A percentile compares a stretch with the other conserved stretches of the same genome.
These are phyloP conservation scores for Penicillium goetzii DNA, from an alignment of 495 filamentous ascomycete species.

Conservation along the genomic window DNA sequence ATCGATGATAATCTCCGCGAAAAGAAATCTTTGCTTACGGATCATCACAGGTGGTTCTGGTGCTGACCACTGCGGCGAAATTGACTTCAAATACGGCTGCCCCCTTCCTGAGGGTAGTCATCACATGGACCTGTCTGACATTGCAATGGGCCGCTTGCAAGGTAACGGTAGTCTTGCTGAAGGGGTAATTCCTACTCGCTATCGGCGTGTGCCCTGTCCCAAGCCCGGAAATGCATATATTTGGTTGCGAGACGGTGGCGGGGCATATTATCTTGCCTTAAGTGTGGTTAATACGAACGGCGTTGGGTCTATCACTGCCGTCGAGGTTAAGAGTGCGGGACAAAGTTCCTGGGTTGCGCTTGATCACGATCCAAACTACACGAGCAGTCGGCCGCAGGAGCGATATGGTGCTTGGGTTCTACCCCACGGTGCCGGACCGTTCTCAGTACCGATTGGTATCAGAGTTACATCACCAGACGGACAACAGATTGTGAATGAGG, in stretches of 20 bases:
- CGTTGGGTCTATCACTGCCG: neutral
- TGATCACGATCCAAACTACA: slow-evolving; percentile 7
- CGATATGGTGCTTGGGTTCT: slow-evolving; percentile 10
- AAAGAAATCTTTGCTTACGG: neutral
- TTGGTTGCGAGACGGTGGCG: slow-evolving; percentile 4
- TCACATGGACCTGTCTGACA: slow-evolving; percentile 10
- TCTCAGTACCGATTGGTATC: neutral
- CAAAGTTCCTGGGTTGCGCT: slow-evolving; percentile 1
- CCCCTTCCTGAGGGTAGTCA: slow-evolving; percentile 4
- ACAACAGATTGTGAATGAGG: slow-evolving; percentile 11
- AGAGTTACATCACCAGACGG: slow-evolving; percentile 4
- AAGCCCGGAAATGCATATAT: slow-evolving; percentile 3
- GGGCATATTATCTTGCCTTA: neutral
- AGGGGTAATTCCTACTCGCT: neutral
- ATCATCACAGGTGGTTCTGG: slow-evolving; percentile 1
- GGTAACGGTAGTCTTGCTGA: slow-evolving; percentile 2
- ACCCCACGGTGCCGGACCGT: neutral
- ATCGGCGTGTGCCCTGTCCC: slow-evolving; percentile 2
- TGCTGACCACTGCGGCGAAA: slow-evolving; percentile 10
- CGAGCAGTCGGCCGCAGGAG: slow-evolving; percentile 9
- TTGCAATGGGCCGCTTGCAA: slow-evolving; percentile 8
- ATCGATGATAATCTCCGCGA: neutral
- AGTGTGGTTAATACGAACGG: slow-evolving; percentile 5
- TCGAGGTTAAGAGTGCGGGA: neutral
- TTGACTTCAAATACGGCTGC: slow-evolving; percentile 11